phyloP scores from a whole-genome alignment of 108 stramenopile genomes.

The Cyclotella choctawhatcheeana region DNA sequence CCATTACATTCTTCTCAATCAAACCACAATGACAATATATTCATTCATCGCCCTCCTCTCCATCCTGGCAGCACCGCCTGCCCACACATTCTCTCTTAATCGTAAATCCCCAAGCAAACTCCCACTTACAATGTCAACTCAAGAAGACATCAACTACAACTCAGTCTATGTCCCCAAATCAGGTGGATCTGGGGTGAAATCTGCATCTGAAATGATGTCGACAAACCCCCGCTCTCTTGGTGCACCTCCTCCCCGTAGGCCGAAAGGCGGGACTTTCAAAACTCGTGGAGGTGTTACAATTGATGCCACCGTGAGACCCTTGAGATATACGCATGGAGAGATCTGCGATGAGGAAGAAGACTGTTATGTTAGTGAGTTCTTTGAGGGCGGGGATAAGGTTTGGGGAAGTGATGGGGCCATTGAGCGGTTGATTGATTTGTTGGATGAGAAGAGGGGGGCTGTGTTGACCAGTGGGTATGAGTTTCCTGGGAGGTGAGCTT shows the following conservation, averaged over 20 bases:
- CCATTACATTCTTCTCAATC: not conserved
- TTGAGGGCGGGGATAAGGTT: constrained; percentile 23
- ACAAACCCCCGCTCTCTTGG: constrained; percentile 65
- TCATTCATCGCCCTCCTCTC: not conserved
- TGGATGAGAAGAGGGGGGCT: constrained; percentile 88
- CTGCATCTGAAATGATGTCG: constrained; percentile 71
- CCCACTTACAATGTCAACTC: not conserved
- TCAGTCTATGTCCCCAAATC: constrained; percentile 46
- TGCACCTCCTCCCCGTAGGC: constrained; percentile 76
- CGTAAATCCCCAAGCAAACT: not conserved
- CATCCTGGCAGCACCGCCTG: constrained; percentile 4
- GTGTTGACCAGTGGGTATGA: constrained; percentile 92
- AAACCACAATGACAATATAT: constrained; percentile 17
- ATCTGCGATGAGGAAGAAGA: constrained; percentile 26
- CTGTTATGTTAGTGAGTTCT: constrained; percentile 36
- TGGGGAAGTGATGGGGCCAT: constrained; percentile 70
- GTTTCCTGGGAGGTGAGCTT: constrained; percentile 91
- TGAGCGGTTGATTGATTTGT: constrained; percentile 83
- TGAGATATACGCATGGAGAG: constrained; percentile 47
- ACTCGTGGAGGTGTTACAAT: constrained; percentile 91
- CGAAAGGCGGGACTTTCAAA: constrained; percentile 74
- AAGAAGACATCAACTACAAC: constrained; percentile 23
- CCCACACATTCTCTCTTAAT: not conserved
- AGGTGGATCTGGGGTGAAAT: constrained; percentile 66
- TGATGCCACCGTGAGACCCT: constrained; percentile 73